Evolutionary conservation across 1,284 basidiomycete genomes (phyloP).

Genomic region (Athelia sp.): DNA sequence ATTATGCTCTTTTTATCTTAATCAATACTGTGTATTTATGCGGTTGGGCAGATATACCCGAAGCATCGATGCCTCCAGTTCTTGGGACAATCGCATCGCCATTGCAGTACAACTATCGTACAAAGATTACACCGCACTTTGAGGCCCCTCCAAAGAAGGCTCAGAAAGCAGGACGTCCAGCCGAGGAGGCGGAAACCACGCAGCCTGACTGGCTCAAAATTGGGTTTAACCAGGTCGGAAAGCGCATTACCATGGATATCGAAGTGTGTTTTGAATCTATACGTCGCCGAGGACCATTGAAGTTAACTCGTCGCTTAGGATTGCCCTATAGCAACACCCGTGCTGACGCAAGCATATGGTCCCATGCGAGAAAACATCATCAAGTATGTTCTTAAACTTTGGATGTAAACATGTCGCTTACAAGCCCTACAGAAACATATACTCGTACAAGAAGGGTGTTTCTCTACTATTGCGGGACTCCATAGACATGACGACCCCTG

Average conservation of each 20-base stretch:
- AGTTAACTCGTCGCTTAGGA: conserved; percentile 45
- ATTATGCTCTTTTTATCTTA: background rate
- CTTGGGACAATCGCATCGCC: conserved; percentile 83
- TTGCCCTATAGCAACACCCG: conserved; percentile 87
- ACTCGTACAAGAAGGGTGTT: conserved; percentile 83
- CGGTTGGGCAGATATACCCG: conserved; percentile 43
- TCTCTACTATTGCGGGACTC: conserved; percentile 92
- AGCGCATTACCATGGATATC: conserved; percentile 82
- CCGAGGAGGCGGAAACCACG: conserved; percentile 19
- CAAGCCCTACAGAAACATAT: conserved; percentile 58
- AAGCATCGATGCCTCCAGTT: conserved; percentile 59
- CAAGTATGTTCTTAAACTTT: conserved; percentile 49
- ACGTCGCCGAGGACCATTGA: background rate
- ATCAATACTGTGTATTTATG: background rate
- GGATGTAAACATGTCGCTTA: conserved; percentile 3
- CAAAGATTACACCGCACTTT: conserved; percentile 97
- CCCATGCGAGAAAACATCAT: conserved; percentile 64
- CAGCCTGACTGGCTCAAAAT: conserved; percentile 72
- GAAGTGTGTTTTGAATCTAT: conserved; percentile 54
- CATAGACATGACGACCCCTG: conserved; percentile 30
- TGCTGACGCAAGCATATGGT: conserved; percentile 71
- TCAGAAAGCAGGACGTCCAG: conserved; percentile 27
- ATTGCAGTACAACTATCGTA: conserved; percentile 87
- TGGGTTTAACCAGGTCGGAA: conserved; percentile 86
- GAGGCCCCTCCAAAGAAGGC: conserved; percentile 67